A percentile compares a stretch with the other conserved stretches of the same genome.
phyloP scores from a whole-genome alignment of 202 grass and related monocot genomes.

The Hordeum pubiflorum region DNA sequence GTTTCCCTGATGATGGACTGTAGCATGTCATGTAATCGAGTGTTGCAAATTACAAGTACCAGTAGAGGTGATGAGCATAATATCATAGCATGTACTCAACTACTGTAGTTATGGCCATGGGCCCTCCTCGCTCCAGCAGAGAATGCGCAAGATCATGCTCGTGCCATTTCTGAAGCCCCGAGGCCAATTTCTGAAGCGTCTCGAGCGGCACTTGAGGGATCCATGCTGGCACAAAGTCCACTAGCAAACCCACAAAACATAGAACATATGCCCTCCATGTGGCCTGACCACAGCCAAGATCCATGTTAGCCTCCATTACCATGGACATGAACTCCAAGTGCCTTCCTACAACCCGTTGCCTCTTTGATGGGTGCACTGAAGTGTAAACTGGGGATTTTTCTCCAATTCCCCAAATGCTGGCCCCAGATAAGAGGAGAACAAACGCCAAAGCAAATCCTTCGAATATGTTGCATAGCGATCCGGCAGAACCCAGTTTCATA shows the following conservation, averaged over 20 bases:
- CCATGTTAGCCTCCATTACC: conserved; percentile 49
- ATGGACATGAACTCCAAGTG: conserved; percentile 64
- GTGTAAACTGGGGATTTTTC: conserved; percentile 35
- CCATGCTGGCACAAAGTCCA: conserved; percentile 59
- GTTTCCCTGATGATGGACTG: neutral
- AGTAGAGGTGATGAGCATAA: neutral
- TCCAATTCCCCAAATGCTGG: conserved; percentile 60
- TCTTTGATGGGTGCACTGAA: conserved; percentile 45
- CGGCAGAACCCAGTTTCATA: conserved; percentile 38
- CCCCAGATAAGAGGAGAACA: conserved; percentile 55
- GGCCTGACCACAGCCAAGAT: conserved; percentile 51
- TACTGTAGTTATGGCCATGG: conserved; percentile 43
- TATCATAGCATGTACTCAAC: conserved; percentile 53
- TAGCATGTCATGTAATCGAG: neutral
- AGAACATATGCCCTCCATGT: conserved; percentile 64
- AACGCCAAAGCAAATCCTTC: conserved; percentile 61
- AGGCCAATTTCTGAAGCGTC: conserved; percentile 52
- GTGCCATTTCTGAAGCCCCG: conserved; percentile 57
- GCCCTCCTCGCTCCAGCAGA: conserved; percentile 64
- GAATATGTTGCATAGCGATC: conserved; percentile 45
- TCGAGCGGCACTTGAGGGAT: conserved; percentile 47
- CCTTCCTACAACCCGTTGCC: conserved; percentile 42
- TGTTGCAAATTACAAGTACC: neutral
- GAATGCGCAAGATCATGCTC: conserved; percentile 56
- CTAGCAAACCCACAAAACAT: conserved; percentile 58